Conservation (phyloP, 2,329 filamentous ascomycete genomes). For the Fusarium gaditjirri region DNA sequence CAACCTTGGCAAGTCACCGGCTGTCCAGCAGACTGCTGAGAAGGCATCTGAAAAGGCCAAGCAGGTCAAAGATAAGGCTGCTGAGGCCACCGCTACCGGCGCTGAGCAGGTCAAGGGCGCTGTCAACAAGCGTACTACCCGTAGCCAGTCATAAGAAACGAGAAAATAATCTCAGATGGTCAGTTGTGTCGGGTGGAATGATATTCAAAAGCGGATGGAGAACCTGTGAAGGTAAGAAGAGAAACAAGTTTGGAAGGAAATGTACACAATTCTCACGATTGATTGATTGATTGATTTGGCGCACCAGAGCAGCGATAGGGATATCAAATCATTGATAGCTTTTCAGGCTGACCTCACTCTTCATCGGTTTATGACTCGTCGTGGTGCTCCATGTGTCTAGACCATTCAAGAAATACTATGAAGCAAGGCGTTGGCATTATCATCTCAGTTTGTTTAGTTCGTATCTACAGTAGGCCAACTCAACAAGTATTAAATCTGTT, state of each 20-base stretch:
- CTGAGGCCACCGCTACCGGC: slow-evolving; percentile 67
- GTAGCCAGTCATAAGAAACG: slow-evolving; percentile 62
- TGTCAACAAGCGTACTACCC: slow-evolving; percentile 68
- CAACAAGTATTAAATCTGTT: not conserved
- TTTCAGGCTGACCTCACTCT: slow-evolving; percentile 13
- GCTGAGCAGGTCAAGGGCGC: slow-evolving; percentile 82
- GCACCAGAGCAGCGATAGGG: slow-evolving; percentile 32
- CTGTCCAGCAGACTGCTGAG: slow-evolving; percentile 76
- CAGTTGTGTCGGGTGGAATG: not conserved
- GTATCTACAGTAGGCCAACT: not conserved
- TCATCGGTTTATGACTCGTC: not conserved
- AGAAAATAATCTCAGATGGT: not conserved
- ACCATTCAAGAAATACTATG: slow-evolving; percentile 10
- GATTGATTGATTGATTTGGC: slow-evolving; percentile 27
- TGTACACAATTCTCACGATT: slow-evolving; percentile 36
- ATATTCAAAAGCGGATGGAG: slow-evolving; percentile 10
- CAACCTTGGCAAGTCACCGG: slow-evolving; percentile 71
- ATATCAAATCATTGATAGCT: slow-evolving; percentile 28
- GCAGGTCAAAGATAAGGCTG: slow-evolving; percentile 75
- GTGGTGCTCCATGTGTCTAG: not conserved
- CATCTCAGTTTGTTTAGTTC: slow-evolving; percentile 11
- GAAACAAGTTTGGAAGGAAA: slow-evolving; percentile 25
- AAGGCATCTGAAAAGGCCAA: slow-evolving; percentile 76
- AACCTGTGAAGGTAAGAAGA: slow-evolving; percentile 12
- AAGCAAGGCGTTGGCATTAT: slow-evolving; percentile 33